A percentile compares a stretch with the other conserved stretches of the same genome.
phyloP scores from a whole-genome alignment of 352 stramenopile genomes.

The Pythium volutum region DNA sequence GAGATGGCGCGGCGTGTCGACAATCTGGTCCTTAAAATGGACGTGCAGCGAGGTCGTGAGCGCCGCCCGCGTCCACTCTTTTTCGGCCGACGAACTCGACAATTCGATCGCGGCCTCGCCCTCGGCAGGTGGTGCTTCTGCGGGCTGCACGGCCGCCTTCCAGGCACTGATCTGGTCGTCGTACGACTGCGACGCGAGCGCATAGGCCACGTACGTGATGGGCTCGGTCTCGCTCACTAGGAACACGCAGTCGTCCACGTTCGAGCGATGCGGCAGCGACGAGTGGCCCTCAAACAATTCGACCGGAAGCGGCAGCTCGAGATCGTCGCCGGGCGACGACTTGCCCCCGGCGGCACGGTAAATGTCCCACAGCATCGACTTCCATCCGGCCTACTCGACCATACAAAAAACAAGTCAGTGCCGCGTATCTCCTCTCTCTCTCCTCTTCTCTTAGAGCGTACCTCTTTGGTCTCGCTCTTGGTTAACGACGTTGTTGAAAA shows the following conservation, averaged over 20 bases:
- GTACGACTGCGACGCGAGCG: constrained; percentile 90
- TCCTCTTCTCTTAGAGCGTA: not conserved
- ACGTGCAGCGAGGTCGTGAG: constrained; percentile 42
- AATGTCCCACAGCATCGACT: constrained; percentile 63
- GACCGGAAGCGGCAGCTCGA: constrained; percentile 67
- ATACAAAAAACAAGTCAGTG: not conserved
- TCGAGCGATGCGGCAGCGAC: constrained; percentile 85
- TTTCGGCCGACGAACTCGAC: constrained; percentile 32
- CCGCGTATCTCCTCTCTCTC: not conserved
- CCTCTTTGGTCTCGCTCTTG: constrained; percentile 27
- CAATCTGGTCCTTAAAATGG: constrained; percentile 61
- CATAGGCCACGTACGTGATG: constrained; percentile 95
- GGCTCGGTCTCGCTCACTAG: constrained; percentile 92
- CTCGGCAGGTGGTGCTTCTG: too few relatives aligned
- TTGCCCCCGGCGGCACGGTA: constrained; percentile 54
- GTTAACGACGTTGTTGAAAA: constrained; percentile 4
- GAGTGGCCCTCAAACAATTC: constrained; percentile 78
- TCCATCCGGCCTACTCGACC: constrained; percentile 34
- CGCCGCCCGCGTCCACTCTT: constrained; percentile 58
- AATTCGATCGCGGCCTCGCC: constrained; percentile 4
- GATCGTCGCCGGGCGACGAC: constrained; percentile 60
- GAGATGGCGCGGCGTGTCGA: constrained; percentile 61
- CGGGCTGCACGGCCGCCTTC: constrained; percentile 53
- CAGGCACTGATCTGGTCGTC: constrained; percentile 65
- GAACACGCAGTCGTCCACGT: constrained; percentile 72